phyloP scores from a whole-genome alignment of 768 basidiomycete genomes.

The Bullera alba region DNA sequence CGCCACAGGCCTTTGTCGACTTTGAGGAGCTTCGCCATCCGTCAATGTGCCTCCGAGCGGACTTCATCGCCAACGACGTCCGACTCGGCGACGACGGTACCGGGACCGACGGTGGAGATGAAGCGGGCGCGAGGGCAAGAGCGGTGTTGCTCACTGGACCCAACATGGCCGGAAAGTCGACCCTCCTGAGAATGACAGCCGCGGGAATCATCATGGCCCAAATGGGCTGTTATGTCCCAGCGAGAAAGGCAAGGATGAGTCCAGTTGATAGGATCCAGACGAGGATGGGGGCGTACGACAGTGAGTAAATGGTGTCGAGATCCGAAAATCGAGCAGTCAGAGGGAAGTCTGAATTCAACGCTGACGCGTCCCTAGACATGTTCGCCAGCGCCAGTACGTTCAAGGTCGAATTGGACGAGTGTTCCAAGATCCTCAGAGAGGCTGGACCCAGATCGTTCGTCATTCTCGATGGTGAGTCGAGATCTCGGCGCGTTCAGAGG shows the following conservation, averaged over 20 bases:
- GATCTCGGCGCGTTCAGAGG: constrained; percentile 10
- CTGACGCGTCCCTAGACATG: constrained; percentile 34
- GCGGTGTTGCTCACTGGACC: constrained; percentile 82
- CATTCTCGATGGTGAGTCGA: constrained; percentile 76
- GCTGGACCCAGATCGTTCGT: constrained; percentile 91
- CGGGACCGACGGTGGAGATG: neutral
- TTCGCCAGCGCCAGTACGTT: constrained; percentile 58
- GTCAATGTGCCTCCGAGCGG: constrained; percentile 62
- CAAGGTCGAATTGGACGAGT: constrained; percentile 97
- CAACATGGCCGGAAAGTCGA: constrained; percentile 64
- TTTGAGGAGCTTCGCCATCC: constrained; percentile 89
- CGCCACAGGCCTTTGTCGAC: constrained; percentile 66
- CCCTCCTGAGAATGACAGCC: constrained; percentile 84
- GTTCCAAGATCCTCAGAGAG: constrained; percentile 86
- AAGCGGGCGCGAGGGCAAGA: constrained; percentile 50
- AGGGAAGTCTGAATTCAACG: neutral
- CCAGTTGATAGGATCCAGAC: constrained; percentile 87
- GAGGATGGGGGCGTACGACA: constrained; percentile 97
- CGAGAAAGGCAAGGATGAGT: constrained; percentile 73
- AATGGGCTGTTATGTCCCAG: constrained; percentile 91
- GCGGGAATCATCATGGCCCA: constrained; percentile 86
- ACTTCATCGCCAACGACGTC: constrained; percentile 91
- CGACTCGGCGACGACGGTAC: constrained; percentile 69
- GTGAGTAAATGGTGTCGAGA: constrained; percentile 41
- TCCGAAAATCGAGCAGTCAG: neutral